Evolutionary conservation across 2,329 filamentous ascomycete species (phyloP), one percentile per base, ranked within the genome.

Genomic region (Calonectria naviculata): DNA sequence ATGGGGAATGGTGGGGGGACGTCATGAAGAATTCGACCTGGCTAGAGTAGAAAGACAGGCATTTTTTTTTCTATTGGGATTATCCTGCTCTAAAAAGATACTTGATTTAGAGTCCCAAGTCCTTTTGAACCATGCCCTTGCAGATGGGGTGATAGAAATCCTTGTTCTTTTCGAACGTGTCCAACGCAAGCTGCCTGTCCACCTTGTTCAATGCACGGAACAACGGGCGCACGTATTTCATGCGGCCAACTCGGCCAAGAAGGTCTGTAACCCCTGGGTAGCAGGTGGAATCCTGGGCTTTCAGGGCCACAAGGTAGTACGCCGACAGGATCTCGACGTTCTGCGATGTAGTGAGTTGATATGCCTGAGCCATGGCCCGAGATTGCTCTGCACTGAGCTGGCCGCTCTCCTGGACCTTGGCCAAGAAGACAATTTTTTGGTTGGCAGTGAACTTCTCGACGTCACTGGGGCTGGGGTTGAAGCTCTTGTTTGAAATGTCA

Each of bases 121-220:
- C 94, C 88, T 97, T 98, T 84, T 95, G 93, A 3, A 97, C 91
- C 91, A 97, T 93, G 9, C 87, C 90, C 72, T 91, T 90, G 82
- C 95, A 98, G 77, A 98, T 98, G 2, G 97, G 97, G 81, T 98
- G 96, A 81, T 98, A 99, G 80, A 98, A 98, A 73, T 95, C 92
- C 83, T 89, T 93, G 82, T 98, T 93, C 88, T 93, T 93, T 84
- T 93, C 90, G 84, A 98, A 98, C 0, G 95, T 97, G 81, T 91
- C 87, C 65, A 96, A 83, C 0, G 97, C 96, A 78, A 97, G 83
- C 29, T 91, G 85, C 56, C 90, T 87, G 84, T 98, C 93, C 44
- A 94, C 90, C 81, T 92, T 91, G 79, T 93, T 92, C 75, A 99
- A 85, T 61, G 90, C 89, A 72, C 93, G 89, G 85, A 93, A 98